Evolutionary conservation across 2,329 filamentous ascomycete species (phyloP).

Genomic region (Pseudopithomyces maydicus): DNA sequence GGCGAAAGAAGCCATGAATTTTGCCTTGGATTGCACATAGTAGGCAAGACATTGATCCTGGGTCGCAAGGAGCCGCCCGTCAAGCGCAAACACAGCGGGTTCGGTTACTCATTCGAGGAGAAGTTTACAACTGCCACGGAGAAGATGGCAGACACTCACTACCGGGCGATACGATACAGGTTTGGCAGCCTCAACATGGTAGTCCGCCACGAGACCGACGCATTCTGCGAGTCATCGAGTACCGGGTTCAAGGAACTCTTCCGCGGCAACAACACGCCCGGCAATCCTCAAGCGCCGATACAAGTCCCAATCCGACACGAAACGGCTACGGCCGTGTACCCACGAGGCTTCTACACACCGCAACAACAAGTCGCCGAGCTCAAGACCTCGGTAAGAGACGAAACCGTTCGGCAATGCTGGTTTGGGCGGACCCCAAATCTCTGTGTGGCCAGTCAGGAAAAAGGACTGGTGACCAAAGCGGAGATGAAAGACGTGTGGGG

Average conservation of each 20-base stretch:
- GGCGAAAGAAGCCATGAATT: background rate
- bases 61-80: background rate
- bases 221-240: background rate
- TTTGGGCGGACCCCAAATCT: background rate
- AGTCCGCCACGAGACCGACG: background rate
- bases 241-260: background rate
- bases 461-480: background rate
- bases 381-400: background rate
- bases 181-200: background rate
- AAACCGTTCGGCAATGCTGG: background rate
- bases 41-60: background rate
- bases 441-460: background rate
- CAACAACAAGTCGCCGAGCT: background rate
- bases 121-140: background rate
- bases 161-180: background rate
- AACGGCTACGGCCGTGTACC: background rate
- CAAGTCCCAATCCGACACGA: background rate
- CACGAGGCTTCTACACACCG: background rate
- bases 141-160: background rate
- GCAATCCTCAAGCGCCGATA: background rate
- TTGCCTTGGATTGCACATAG: background rate
- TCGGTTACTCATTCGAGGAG: background rate
- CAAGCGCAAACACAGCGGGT: background rate
- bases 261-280: background rate
- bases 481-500: background rate